Evolutionary conservation across 2,329 filamentous ascomycete genomes (phyloP), one percentile per base, ranked within the genome.

Genomic region (Sarocladium kiliense): DNA sequence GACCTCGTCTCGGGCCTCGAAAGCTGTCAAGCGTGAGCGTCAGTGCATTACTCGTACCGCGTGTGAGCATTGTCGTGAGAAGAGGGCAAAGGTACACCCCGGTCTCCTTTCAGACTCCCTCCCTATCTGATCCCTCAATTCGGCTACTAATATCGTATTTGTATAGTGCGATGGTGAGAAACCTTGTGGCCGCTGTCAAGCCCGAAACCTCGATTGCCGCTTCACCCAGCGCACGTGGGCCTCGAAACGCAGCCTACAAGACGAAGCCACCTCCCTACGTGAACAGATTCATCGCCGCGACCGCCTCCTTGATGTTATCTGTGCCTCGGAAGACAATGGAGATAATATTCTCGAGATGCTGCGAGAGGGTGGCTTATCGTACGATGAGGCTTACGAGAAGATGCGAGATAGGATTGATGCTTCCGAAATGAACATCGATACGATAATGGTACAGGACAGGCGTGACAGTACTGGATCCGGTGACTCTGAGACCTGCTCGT

Each of bases 61-160:
- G n/a, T 51, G 47, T 23, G 47, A 51, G 18, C 47, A 26, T 7
- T 51, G 47, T 27, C 47, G 47, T 23, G 47, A 51, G 47, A 51
- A 51, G 27, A 32, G 47, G 10, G 47, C 47, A 36, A 51, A 51
- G 47, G 47, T 51, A 21, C 11, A 27, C 30, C 26, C n/a, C n/a
- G 16, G 10, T 44, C 7, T 41, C 37, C 14, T 16, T 16, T 41
- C 37, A 6, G 7, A 41, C 37, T 41, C 18, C 14, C 6, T 18
- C n/a, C n/a, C n/a, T n/a, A n/a, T n/a, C n/a, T n/a, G n/a, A n/a
- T n/a, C n/a, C n/a, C n/a, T n/a, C n/a, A n/a, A n/a, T n/a, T n/a
- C n/a, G n/a, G n/a, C n/a, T n/a, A n/a, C n/a, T n/a, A n/a, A n/a
- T n/a, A n/a, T n/a, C n/a, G n/a, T n/a, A n/a, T n/a, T n/a, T n/a